Conservation (phyloP, 495 filamentous ascomycete species). For the Penicillium pulvis region DNA sequence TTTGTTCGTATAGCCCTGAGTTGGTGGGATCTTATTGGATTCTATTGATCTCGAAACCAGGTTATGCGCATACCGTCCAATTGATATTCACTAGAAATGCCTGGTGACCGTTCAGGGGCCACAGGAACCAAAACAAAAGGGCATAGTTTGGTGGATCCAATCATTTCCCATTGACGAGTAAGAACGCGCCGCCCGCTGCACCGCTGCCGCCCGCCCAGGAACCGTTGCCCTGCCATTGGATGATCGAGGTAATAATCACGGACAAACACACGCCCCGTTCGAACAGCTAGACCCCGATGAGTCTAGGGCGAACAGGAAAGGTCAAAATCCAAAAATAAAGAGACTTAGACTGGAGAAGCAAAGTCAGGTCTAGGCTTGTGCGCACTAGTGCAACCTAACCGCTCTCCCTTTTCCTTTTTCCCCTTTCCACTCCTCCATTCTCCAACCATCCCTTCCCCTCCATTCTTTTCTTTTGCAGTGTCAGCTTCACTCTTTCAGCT, state of each 20-base stretch:
- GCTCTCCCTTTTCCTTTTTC: constrained; percentile 35
- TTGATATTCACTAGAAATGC: background rate
- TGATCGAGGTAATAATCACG: background rate
- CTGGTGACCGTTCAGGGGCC: background rate
- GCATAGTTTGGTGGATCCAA: constrained; percentile 2
- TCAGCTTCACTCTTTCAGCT: constrained; percentile 90
- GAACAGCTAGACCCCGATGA: constrained; percentile 5
- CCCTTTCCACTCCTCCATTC: constrained; percentile 47
- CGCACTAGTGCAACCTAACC: constrained; percentile 11
- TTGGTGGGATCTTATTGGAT: background rate
- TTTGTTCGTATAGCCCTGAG: background rate
- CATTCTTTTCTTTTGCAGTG: constrained; percentile 43
- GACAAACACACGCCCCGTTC: background rate
- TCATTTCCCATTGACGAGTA: background rate
- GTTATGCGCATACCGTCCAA: background rate
- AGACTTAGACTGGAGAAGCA: background rate
- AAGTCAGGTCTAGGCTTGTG: background rate
- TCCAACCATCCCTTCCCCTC: constrained; percentile 41
- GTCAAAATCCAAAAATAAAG: constrained; percentile 2
- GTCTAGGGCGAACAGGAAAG: constrained; percentile 19
- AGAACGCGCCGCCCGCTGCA: background rate
- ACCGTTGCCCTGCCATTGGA: constrained; percentile 1
- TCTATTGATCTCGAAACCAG: background rate
- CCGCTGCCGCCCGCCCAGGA: background rate
- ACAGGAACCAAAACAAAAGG: constrained; percentile 5